phyloP scores from a whole-genome alignment of 495 filamentous ascomycete genomes.

The Neurospora sp. region DNA sequence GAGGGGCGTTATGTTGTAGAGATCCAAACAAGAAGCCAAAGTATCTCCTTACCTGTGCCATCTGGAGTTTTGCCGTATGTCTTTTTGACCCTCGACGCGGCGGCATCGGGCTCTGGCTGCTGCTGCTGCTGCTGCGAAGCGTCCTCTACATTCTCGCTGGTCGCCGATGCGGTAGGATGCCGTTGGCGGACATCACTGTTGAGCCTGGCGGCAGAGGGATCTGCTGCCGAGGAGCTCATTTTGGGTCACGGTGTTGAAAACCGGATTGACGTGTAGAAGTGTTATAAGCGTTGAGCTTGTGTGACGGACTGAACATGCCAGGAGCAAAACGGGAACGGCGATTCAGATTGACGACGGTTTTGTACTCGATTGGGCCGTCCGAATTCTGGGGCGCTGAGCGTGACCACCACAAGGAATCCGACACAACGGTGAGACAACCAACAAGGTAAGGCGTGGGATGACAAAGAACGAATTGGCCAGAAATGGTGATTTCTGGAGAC shows the following conservation, averaged over 20 bases:
- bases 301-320: constrained; percentile 4
- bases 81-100: constrained; percentile 39
- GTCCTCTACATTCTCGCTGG: background rate
- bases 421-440: background rate
- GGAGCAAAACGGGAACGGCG: background rate
- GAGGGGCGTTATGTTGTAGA: background rate
- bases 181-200: constrained; percentile 18
- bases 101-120: background rate
- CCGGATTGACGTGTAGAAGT: constrained; percentile 4
- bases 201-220: constrained; percentile 10
- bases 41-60: constrained; percentile 61
- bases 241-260: constrained; percentile 17
- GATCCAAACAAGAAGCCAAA: background rate
- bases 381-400: background rate
- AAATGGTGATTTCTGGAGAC: background rate
- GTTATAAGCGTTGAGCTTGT: constrained; percentile 13
- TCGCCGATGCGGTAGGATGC: background rate
- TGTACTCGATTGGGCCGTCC: background rate
- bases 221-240: constrained; percentile 17
- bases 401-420: background rate
- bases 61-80: constrained; percentile 88
- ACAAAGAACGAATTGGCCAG: background rate
- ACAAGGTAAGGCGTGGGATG: background rate
- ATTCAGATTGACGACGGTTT: background rate
- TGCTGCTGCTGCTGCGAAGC: background rate